Evolutionary conservation across 768 basidiomycete species (phyloP), one percentile per base, ranked within the genome.

Genomic region (Pisolithus orientalis): DNA sequence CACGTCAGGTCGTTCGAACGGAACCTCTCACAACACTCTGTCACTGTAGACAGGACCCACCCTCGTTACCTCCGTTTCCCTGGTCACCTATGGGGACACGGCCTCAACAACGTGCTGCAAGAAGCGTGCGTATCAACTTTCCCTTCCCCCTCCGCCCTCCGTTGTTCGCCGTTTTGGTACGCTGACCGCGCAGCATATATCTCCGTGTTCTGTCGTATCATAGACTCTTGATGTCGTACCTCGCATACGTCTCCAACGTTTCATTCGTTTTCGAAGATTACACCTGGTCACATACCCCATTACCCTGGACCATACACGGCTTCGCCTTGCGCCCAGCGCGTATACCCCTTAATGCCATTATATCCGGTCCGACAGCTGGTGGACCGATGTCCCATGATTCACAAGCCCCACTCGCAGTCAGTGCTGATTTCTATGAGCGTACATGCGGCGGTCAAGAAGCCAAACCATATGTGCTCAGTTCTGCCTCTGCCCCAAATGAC

Each of bases 211-310:
- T 21, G 6, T 37, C n/a, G 17, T 43, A 24, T 46, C 16, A 5
- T 50, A 80, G 79, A 4, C 55, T 81, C 16, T 55, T 83, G 31
- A 71, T 78, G 62, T 76, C 76, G 27, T 76, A 82, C 57, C 62
- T 83, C 14, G 80, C 82, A 0, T 73, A 78, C 44, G 59, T 63
- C 37, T 61, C 78, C 10, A 74, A 79, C 53, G 67, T 80, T 13
- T 76, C 79, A 1, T 84, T 75, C 51, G 82, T 84, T 1, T 85
- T 84, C 52, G 79, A 82, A 53, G 80, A 83, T 59, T 83, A 82
- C 52, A 72, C 72, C 34, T 84, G 81, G 81, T 82, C 82, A 0
- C 78, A 75, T 45, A 56, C 69, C 0, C 76, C 80, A 3, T 63
- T 80, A 29, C 76, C 76, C 3, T 83, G 79, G 62, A 78, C 79